phyloP scores from a whole-genome alignment of 805 yeast genomes.

The Wickerhamiella cacticola region DNA sequence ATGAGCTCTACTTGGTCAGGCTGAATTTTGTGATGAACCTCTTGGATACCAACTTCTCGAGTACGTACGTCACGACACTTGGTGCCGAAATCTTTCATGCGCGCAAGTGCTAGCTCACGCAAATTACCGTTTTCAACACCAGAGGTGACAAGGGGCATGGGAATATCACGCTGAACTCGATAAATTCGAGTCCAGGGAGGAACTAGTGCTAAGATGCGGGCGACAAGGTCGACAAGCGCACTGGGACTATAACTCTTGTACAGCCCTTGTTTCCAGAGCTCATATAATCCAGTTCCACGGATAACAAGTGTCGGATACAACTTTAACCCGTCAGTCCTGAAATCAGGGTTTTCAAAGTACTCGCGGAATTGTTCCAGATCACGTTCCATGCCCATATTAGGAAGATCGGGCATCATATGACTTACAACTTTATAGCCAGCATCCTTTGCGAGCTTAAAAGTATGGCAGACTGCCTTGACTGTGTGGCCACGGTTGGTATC shows the following conservation, averaged over 20 bases:
- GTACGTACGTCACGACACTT: constrained; percentile 93
- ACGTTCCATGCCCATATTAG: constrained; percentile 97
- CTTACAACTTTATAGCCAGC: constrained; percentile 96
- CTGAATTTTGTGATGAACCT: constrained; percentile 89
- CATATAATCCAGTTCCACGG: constrained; percentile 94
- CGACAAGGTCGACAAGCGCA: constrained; percentile 86
- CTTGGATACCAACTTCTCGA: constrained; percentile 97
- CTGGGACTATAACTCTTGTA: constrained; percentile 92
- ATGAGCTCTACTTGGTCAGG: constrained; percentile 96
- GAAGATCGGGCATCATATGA: constrained; percentile 99
- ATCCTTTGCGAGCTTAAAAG: constrained; percentile 92
- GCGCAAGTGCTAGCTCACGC: constrained; percentile 86
- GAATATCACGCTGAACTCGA: constrained; percentile 96
- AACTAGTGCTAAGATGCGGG: constrained; percentile 86
- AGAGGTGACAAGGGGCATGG: constrained; percentile 95
- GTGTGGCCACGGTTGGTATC: constrained; percentile 98
- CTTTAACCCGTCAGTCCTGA: constrained; percentile 93
- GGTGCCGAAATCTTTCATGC: constrained; percentile 98
- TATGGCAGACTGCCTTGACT: constrained; percentile 88
- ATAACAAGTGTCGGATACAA: constrained; percentile 93
- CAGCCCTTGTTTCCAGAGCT: constrained; percentile 91
- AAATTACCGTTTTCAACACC: constrained; percentile 97
- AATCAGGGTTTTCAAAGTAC: constrained; percentile 92
- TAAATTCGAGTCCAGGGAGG: constrained; percentile 99
- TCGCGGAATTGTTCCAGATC: constrained; percentile 92